These are phyloP conservation scores for Diospyros lotus DNA, from an alignment of 148 eudicot genomes.

Conservation along the genomic window DNA sequence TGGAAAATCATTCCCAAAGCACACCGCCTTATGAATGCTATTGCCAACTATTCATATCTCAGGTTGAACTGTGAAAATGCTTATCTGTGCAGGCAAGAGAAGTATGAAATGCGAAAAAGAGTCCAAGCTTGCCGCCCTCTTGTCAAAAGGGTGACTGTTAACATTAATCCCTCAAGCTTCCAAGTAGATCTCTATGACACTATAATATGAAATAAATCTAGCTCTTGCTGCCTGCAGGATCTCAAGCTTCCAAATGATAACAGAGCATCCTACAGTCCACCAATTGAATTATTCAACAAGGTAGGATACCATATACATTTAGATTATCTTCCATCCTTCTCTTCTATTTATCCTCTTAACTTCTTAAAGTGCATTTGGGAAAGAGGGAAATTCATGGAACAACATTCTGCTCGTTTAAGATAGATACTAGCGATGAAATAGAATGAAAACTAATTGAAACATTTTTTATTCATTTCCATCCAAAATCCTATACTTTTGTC, in stretches of 20 bases:
- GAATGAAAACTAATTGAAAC: too few relatives aligned
- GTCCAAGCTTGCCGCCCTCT: slow-evolving; percentile 20
- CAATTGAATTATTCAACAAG: slow-evolving; percentile 53
- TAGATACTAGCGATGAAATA: too few relatives aligned
- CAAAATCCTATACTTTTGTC: too few relatives aligned
- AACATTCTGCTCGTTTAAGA: too few relatives aligned
- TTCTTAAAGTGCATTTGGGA: too few relatives aligned
- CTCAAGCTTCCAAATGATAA: slow-evolving; percentile 27
- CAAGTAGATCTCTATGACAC: too few relatives aligned
- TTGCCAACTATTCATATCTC: neutral
- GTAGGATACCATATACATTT: slow-evolving; percentile 19
- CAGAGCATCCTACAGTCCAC: slow-evolving; percentile 31
- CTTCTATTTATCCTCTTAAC: neutral
- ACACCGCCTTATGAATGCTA: too few relatives aligned
- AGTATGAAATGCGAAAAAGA: slow-evolving; percentile 19
- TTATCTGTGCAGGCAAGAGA: slow-evolving; percentile 16
- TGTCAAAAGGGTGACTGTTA: slow-evolving; percentile 34
- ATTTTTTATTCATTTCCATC: too few relatives aligned
- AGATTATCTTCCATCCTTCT: neutral
- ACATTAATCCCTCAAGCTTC: neutral
- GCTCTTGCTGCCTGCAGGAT: slow-evolving; percentile 30
- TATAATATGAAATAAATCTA: neutral
- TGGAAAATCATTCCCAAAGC: too few relatives aligned
- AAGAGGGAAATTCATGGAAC: too few relatives aligned
- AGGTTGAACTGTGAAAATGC: slow-evolving; percentile 35